Evolutionary conservation across 345 rosid species (phyloP).

Genomic region (Adansonia digitata): DNA sequence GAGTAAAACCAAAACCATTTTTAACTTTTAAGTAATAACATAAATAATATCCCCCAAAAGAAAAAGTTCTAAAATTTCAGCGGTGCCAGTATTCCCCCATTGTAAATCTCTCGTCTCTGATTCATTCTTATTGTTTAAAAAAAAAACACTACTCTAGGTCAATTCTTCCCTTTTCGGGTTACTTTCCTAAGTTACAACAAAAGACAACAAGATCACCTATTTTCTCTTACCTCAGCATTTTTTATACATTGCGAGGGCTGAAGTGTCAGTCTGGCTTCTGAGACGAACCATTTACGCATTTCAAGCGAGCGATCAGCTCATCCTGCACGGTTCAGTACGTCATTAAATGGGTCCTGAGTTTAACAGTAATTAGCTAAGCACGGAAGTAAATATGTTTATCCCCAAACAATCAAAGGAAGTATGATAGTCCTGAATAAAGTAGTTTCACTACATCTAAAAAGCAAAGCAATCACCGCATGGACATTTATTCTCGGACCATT

Average conservation of each 20-base stretch:
- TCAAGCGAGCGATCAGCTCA: constrained; percentile 78
- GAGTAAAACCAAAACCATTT: not conserved
- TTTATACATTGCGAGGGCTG: not conserved
- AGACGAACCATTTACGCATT: constrained; percentile 32
- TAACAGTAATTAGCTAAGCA: not conserved
- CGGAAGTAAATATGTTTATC: not conserved
- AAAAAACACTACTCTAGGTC: constrained; percentile 2
- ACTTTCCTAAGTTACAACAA: constrained; percentile 12
- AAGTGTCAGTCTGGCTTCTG: constrained; percentile 2
- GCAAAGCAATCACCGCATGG: no score
- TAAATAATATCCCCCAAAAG: not conserved
- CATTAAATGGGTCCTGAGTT: not conserved
- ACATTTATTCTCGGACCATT: no score
- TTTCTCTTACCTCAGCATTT: not conserved
- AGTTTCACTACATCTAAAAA: not conserved
- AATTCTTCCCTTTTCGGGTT: not conserved
- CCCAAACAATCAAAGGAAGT: not conserved
- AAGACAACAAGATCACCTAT: constrained; percentile 15
- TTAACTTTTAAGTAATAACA: not conserved
- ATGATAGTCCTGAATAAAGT: not conserved
- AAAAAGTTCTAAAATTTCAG: not conserved
- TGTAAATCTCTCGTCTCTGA: not conserved
- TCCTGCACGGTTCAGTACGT: constrained; percentile 48
- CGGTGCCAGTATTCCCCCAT: no score
- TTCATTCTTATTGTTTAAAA: not conserved